Evolutionary conservation across 108 stramenopile genomes (phyloP), one percentile per base, ranked within the genome.

Genomic region (Mayamaea pseudoterrestris): DNA sequence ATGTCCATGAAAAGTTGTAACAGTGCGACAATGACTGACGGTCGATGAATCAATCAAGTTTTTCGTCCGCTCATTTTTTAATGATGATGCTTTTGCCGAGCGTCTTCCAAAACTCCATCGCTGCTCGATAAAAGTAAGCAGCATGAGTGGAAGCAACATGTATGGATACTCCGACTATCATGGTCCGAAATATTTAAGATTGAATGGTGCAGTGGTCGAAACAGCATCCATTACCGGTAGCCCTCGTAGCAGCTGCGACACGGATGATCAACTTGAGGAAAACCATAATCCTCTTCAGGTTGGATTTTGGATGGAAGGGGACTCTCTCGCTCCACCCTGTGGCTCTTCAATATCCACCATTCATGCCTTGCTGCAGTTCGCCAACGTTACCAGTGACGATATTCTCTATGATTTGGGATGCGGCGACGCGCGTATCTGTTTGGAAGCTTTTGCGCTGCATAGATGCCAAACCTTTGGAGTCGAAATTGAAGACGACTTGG

Each of bases 361-460:
- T 31, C 55, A 50, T 44, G 22, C 28, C 23, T 25, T 63, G 36
- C 27, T 63, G 17, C 37, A 57, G n/a, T 57, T 57, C 50, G 62
- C 41, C 2, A 23, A 34, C 5, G 47, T 63, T 20, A 1, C 29
- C 9, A 8, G 12, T 2, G 27, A 53, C 1, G 84, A 86, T 46
- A 59, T 79, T 3, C 41, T 86, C 27, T 81, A 74, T 43, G 84
- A 86, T 57, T 34, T 86, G 41, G 84, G 84, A 16, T 81, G 80
- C 48, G 79, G 84, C 24, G 84, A 86, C 54, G 84, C 69, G 5
- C 51, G 84, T 5, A 39, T 86, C 24, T 46, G 78, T 22, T 28
- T 81, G 3, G 51, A 57, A 30, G 84, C 77, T 2, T 39, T 63
- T 16, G 59, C 66, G 26, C 57, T 35, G 3, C 35, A 50, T 26